phyloP scores from a whole-genome alignment of 371 early-diverging fungal genomes.

The Quaeritorhiza haematococci region DNA sequence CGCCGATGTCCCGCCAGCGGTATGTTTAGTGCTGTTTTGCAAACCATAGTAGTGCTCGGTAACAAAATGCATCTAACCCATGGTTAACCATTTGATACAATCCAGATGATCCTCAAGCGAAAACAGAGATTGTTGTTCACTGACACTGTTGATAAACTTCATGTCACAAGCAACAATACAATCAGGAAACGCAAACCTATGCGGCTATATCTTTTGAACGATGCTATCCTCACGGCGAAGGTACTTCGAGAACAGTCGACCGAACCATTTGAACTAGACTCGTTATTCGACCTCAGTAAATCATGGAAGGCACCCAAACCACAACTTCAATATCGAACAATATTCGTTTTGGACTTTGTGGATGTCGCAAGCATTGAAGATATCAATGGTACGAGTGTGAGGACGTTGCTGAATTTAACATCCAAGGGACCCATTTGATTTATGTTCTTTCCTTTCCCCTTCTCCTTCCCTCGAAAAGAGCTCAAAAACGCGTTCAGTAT shows the following conservation, averaged over 20 bases:
- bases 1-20: conserved; percentile 15
- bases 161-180: conserved; percentile 3
- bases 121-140: conserved; percentile 13
- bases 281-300: conserved; percentile 1
- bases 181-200: conserved; percentile 6
- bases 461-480: too few species aligned
- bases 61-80: too few species aligned
- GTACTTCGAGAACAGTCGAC: conserved; percentile 1
- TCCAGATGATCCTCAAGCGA: conserved; percentile 15
- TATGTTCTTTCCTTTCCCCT: too few species aligned
- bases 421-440: too few species aligned
- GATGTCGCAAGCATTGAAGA: conserved; percentile 1
- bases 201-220: conserved; percentile 15
- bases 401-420: not conserved
- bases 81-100: too few species aligned
- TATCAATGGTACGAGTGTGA: conserved; percentile 6
- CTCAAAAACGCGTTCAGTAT: too few species aligned
- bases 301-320: conserved; percentile 15
- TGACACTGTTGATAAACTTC: conserved; percentile 17
- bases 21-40: conserved; percentile 5
- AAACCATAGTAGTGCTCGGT: too few species aligned
- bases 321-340: conserved; percentile 6
- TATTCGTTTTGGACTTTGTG: conserved; percentile 12
- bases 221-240: conserved; percentile 12
- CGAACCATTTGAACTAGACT: conserved; percentile 3